Evolutionary conservation across 1,139 yeast genomes (phyloP).

Genomic region (Suhomyces guaymorum): DNA sequence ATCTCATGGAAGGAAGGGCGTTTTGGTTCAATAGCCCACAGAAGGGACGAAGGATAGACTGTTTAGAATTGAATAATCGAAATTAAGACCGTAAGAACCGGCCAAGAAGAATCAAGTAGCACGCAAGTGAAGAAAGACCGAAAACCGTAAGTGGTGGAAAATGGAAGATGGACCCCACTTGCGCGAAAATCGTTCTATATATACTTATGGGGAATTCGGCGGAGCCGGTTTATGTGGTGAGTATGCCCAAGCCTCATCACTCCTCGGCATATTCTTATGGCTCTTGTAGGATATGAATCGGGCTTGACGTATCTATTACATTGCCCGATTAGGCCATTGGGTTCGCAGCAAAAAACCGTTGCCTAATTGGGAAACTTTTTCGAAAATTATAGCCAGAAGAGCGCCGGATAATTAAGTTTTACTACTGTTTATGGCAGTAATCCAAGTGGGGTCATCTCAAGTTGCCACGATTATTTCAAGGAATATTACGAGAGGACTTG

Average conservation of each 20-base stretch:
- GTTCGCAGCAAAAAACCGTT: conserved; percentile 13
- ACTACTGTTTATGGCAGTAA: conserved; percentile 4
- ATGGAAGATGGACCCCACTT: too few relatives aligned
- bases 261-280: conserved; percentile 1
- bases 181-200: too few relatives aligned
- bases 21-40: too few relatives aligned
- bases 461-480: not conserved
- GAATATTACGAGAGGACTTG: not conserved
- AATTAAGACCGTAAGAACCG: too few relatives aligned
- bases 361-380: conserved; percentile 21
- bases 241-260: conserved; percentile 2
- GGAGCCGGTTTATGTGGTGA: not conserved
- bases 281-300: conserved; percentile 4
- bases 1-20: conserved; percentile 10
- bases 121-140: too few relatives aligned
- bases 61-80: not conserved
- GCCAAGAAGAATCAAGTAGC: too few relatives aligned
- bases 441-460: conserved; percentile 4
- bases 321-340: conserved; percentile 24
- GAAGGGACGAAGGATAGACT: not conserved
- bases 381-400: not conserved
- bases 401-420: not conserved
- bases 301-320: conserved; percentile 11
- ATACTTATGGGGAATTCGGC: not conserved
- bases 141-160: too few relatives aligned